Evolutionary conservation across 306 rosid genomes (phyloP), one percentile per base, ranked within the genome.

Genomic region (Castanea sativa): DNA sequence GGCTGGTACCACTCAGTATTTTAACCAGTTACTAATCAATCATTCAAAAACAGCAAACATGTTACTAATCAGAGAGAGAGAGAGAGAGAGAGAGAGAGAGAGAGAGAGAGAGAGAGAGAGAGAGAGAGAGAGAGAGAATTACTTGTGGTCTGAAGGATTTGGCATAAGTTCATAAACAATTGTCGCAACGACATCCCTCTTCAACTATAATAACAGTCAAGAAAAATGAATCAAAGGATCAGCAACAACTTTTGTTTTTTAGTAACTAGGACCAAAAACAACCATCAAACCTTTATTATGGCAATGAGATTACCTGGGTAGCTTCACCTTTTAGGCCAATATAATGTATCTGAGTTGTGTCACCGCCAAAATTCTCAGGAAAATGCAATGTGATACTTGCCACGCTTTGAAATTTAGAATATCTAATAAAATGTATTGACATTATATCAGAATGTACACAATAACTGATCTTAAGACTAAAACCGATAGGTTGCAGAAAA

Each of bases 121-220:
- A 23, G 23, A 23, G 23, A 23, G 23, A 23, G 27, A 55, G 21
- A 69, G 20, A 52, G 71, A 73, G 75, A 84, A 90, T 86, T 88
- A 93, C 99, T 95, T 95, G 93, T 95, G 99, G 73, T 95, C 99
- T 38, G 99, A 93, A 76, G 99, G 99, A 89, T 95, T 95, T 71
- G 99, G 99, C 87, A 55, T 89, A 38, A 95, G 81, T 88, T 95
- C 99, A 73, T 93, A 95, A 12, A 95, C 98, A 83, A 95, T 90
- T 61, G 92, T 92, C 2, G 94, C 97, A 53, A 94, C 97, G 27
- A 87, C 97, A 72, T 93, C 96, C 84, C 99, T 90, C 91, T 91
- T 93, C 78, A 95, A 76, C 99, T 95, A 90, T 64, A 79, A 84
- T 58, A 30, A 63, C 10, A 73, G 74, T 57, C 29, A 83, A 65